Evolutionary conservation across 2,329 filamentous ascomycete species (phyloP), one percentile per base, ranked within the genome.

Genomic region (Podosphaera fusca): DNA sequence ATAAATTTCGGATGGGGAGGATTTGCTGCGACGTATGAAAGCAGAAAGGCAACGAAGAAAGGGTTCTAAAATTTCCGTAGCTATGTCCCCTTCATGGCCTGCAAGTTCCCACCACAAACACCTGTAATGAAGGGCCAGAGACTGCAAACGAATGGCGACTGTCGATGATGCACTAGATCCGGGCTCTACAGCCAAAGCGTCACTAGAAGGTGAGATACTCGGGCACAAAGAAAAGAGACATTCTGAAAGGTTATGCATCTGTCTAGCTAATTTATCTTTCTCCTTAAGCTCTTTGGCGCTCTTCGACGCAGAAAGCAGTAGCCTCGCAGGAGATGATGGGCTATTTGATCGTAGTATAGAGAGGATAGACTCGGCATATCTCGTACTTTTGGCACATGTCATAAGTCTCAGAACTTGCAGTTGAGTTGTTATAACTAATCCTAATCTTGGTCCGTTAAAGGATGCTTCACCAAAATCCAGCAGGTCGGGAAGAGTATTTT

Each of bases 241-340:
- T 61, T 85, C 81, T 0, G 82, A 80, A 1, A 87, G 65, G 0
- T 73, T 75, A 55, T 87, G 82, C 21, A 89, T 70, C 60, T 87
- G 82, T 2, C 78, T 79, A 8, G 78, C 73, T 21, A 75, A 72
- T 64, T 85, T 87, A 6, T 71, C 69, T 9, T 71, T 66, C n/a
- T 76, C 73, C 14, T 74, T 70, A 2, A 70, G 65, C 29, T 57
- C 68, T 67, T 52, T 68, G 1, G 70, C 66, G 14, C 56, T 68
- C 66, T 54, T 69, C 2, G 64, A 66, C 56, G 71, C 69, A 6
- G 70, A 67, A 6, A 75, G 63, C 1, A 87, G 70, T 1, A 86
- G 69, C 9, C 73, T 76, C 6, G 75, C 67, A 0, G 82, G 82
- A 0, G 82, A 84, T 0, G 74, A 76, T 1, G 69, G 63, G 50